Conservation (phyloP, 768 basidiomycete genomes). For the Leccinum broughii region DNA sequence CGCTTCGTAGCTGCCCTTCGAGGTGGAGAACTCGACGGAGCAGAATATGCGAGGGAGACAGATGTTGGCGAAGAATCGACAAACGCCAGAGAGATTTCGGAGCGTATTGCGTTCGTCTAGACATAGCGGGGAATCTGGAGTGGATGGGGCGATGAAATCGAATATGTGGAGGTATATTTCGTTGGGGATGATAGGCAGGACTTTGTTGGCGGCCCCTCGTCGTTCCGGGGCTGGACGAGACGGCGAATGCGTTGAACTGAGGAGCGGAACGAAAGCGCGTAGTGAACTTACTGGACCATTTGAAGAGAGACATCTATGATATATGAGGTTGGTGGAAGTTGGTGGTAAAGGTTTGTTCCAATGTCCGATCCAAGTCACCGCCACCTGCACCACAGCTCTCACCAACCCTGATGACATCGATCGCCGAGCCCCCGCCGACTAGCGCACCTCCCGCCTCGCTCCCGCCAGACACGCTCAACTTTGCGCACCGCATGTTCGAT, state of each 20-base stretch:
- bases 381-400: neutral
- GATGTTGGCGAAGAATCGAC: neutral
- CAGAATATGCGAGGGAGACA: neutral
- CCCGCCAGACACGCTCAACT: constrained; percentile 41
- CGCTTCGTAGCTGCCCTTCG: too few relatives aligned
- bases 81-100: neutral
- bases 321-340: too few relatives aligned
- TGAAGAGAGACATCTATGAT: neutral
- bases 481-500: constrained; percentile 73
- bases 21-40: neutral
- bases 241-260: neutral
- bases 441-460: constrained; percentile 15
- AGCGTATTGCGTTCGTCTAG: neutral
- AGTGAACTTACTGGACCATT: neutral
- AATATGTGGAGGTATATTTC: neutral
- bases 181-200: neutral
- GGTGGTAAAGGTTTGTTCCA: too few relatives aligned
- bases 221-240: neutral
- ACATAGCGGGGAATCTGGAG: neutral
- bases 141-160: neutral
- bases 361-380: too few relatives aligned
- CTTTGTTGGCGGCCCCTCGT: neutral
- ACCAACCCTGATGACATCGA: neutral
- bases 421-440: neutral
- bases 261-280: neutral